Base-by-base conservation (phyloP, 225 moss, liverwort and hornwort species). In the Pleurozium schreberi region DNA sequence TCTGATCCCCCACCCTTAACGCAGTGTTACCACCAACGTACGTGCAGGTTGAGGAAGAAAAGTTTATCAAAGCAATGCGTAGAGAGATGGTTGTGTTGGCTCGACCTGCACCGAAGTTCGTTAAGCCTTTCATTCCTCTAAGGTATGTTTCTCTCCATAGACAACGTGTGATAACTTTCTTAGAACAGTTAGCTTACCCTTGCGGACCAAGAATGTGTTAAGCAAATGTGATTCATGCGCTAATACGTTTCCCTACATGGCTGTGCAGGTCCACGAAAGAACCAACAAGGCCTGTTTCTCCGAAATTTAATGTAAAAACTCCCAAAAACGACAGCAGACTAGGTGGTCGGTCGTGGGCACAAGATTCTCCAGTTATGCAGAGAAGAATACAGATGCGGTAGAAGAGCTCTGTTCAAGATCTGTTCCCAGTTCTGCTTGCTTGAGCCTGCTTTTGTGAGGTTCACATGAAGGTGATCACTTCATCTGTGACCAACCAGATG, bases 331-430 rank as follows among this genome's bases (percentile, higher is more conserved):
- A 94, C 28, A 45, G 69, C 30, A 92, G 89, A 83, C 42, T 82
- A 4, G 87, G 53, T 28, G 89, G 84, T 45, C 91, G 91, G 63
- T 85, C 91, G 6, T 93, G 93, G 92, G 74, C 87, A 6, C 94
- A 90, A 75, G 94, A 94, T 21, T 89, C 84, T 55, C 89, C 92
- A 55, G 80, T 88, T 33, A 33, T 86, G 71, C 94, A 93, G 83
- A 89, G 93, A 30, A 92, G 93, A 75, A 92, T 93, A 52, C 89
- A 88, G 68, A 94, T 94, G 94, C 94, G 94, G 79, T 94, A 93
- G 84, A 47, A 73, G 50, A 49, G 42, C 65, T 6, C 10, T 34
- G 62, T 21, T 5, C 34, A 25, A 62, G 33, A 33, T 55, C 64
- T 78, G 66, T 52, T 57, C 3, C n/a, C 69, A 73, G 18, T 45